A percentile compares a stretch with the other conserved stretches of the same genome.
These are phyloP conservation scores for Hymenoscyphus albidus DNA, from an alignment of 2,329 filamentous ascomycete species.

Conservation along the genomic window DNA sequence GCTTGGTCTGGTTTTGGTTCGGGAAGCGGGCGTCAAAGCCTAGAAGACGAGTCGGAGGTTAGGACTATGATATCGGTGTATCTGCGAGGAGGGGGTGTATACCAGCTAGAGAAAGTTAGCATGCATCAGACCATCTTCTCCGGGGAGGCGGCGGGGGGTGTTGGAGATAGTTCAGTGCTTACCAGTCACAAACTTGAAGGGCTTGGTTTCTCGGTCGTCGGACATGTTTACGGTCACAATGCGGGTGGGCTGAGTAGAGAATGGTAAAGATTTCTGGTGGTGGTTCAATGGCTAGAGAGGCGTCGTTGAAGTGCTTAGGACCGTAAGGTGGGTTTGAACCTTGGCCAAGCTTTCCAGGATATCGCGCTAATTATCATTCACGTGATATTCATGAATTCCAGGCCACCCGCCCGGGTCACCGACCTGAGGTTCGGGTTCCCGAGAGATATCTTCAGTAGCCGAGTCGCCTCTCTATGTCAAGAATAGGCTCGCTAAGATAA, in stretches of 20 bases:
- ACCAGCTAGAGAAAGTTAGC: slow-evolving; percentile 48
- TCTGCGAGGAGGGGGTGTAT: slow-evolving; percentile 32
- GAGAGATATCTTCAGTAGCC: too few relatives aligned
- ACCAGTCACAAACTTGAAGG: slow-evolving; percentile 99
- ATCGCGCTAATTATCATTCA: neutral
- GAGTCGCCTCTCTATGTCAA: too few relatives aligned
- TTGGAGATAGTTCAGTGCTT: slow-evolving; percentile 40
- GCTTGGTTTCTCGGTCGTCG: slow-evolving; percentile 92
- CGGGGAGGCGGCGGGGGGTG: slow-evolving; percentile 18
- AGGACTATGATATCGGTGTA: slow-evolving; percentile 16
- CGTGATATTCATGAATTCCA: too few relatives aligned
- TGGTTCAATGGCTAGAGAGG: slow-evolving; percentile 34
- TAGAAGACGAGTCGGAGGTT: slow-evolving; percentile 39
- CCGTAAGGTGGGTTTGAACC: slow-evolving; percentile 27
- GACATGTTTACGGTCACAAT: slow-evolving; percentile 68
- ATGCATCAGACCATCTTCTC: slow-evolving; percentile 30
- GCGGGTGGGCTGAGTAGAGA: slow-evolving; percentile 34
- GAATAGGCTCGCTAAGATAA: too few relatives aligned
- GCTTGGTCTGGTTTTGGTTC: slow-evolving; percentile 97
- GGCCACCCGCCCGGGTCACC: too few relatives aligned
- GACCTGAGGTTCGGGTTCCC: too few relatives aligned
- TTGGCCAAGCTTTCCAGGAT: slow-evolving; percentile 19
- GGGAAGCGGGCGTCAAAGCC: slow-evolving; percentile 99
- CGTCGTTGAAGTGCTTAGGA: slow-evolving; percentile 33
- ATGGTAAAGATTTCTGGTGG: slow-evolving; percentile 26